These are phyloP conservation scores for Trichophaea hybrida DNA, from an alignment of 2,329 filamentous ascomycete species.

Conservation along the genomic window DNA sequence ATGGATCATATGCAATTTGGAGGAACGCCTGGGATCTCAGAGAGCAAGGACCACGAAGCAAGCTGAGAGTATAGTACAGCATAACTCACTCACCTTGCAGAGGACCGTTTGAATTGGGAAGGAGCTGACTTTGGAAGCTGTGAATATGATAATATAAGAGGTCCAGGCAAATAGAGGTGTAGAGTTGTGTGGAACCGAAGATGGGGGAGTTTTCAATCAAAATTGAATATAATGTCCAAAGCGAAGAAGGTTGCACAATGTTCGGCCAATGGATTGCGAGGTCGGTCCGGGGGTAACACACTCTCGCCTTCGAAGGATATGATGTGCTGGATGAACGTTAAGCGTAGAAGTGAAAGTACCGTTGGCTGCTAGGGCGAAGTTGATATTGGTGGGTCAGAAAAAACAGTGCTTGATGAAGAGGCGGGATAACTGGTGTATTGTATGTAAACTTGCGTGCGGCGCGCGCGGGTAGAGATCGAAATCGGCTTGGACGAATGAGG, in stretches of 20 bases:
- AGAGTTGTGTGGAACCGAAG: background rate
- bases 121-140: too few species aligned
- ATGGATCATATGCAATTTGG: background rate
- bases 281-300: too few species aligned
- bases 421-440: background rate
- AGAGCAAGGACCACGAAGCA: background rate
- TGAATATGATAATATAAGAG: background rate
- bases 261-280: too few species aligned
- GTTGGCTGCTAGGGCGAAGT: background rate
- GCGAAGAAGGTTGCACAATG: too few species aligned
- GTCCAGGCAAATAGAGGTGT: too few species aligned
- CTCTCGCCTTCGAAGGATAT: too few species aligned
- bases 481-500: background rate
- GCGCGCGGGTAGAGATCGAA: slow-evolving; percentile 1
- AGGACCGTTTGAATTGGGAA: background rate
- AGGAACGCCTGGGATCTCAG: too few species aligned
- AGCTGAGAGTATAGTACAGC: background rate
- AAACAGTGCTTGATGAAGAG: background rate
- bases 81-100: background rate
- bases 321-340: background rate
- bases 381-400: background rate
- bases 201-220: background rate
- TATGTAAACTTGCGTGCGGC: background rate
- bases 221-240: background rate
- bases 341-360: background rate